Evolutionary conservation across 2,329 filamentous ascomycete species (phyloP), one percentile per base, ranked within the genome.

Genomic region (Talaromyces funiculosus): DNA sequence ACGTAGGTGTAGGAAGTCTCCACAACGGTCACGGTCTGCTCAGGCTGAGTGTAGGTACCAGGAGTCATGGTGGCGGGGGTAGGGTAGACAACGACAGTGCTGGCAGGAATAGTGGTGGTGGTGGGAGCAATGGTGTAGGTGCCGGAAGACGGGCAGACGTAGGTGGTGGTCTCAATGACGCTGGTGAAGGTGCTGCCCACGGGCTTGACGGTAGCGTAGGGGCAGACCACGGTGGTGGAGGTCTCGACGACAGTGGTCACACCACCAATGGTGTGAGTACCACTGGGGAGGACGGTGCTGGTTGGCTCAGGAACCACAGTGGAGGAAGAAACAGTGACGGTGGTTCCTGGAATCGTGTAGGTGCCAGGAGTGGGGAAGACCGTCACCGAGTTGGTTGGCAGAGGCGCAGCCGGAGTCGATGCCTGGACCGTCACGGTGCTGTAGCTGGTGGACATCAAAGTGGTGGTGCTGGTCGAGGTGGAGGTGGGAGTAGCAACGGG

Each of bases 61-160:
- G 89, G 86, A 62, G 77, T 77, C 76, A 86, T 86, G 68, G 79
- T 84, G 65, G 84, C 84, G 58, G 88, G 82, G 62, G 82, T 82
- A 56, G 89, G 88, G 76, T 87, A 86, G 69, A 86, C 82, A 60
- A 76, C 61, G 14, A 87, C 77, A 65, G 81, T 80, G 67, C 78
- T 76, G 61, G 71, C 72, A 61, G 80, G 75, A 66, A 85, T 80
- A 35, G 79, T 80, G 66, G 85, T 88, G 71, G 86, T 89, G 72
- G 81, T 81, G 61, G 88, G 85, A 66, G 81, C 86, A 67, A 92
- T 86, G 72, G 86, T 90, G 82, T 90, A 92, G 61, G 86, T 90
- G 73, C 89, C 89, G 69, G 87, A 80, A 54, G 80, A 80, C 64
- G 88, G 87, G 86, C 88, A 91, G 71, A 88, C 83, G 71, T 87